Evolutionary conservation across 108 stramenopile species (phyloP), one percentile per base, ranked within the genome.

Genomic region (Conticribra guillardii): DNA sequence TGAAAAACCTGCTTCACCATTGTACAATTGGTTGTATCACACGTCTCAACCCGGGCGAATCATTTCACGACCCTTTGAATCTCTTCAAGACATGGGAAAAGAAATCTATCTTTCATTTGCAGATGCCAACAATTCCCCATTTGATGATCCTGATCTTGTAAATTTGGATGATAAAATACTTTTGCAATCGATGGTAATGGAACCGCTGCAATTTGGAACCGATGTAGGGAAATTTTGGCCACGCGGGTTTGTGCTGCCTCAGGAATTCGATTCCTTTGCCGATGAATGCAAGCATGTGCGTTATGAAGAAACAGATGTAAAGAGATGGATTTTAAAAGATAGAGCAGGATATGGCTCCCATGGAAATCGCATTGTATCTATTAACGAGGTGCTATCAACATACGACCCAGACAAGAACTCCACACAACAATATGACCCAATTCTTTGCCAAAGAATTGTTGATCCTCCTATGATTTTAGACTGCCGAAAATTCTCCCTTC

Each of bases 331-430:
- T 14, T 59, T 78, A 28, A 92, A 92, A 68, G 66, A 73, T n/a
- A 54, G 87, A 29, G 59, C 87, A n/a, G 88, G 91, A 24, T 92
- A 92, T 71, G 91, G 88, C 0, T 86, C 84, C 0, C 85, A 92
- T 66, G 91, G 91, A n/a, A 92, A 92, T 71, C 53, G 31, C 7
- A 69, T 92, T 44, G 61, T 82, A 26, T 56, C 73, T 16, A n/a
- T 55, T 8, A 23, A 60, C 11, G 84, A 86, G 58, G 60, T 76
- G 4, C 16, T 49, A 14, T 32, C 41, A 11, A 67, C 54, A 53
- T 41, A 9, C 11, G 5, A 5, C 37, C 11, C 37, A 9, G 37
- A 41, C 5, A 22, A 60, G 24, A 46, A 52, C 24, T 4, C n/a
- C 26, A 26, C 17, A 14, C 17, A 26, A 63, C 27, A 23, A 45